Evolutionary conservation across 2,329 filamentous ascomycete species (phyloP).

Genomic region (Akanthomyces lecanii): DNA sequence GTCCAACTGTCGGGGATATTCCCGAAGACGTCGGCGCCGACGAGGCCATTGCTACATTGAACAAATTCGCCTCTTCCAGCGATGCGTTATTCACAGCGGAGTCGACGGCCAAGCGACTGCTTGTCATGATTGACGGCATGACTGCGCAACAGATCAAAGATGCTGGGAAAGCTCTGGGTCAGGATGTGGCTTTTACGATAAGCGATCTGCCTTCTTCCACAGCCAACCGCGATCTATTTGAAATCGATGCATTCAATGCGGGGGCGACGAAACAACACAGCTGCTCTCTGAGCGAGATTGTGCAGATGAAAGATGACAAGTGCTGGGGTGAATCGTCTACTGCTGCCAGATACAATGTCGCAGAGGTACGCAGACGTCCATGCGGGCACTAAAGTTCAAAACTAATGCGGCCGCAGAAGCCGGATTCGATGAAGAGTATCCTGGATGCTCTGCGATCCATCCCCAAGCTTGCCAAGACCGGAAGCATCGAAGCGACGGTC

Average conservation of each 20-base stretch:
- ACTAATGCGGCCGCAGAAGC: slow-evolving; percentile 33
- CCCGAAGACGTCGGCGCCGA: slow-evolving; percentile 37
- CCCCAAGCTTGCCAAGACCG: slow-evolving; percentile 40
- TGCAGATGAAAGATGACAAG: slow-evolving; percentile 38
- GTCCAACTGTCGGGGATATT: slow-evolving; percentile 45
- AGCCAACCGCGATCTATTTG: slow-evolving; percentile 40
- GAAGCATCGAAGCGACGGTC: slow-evolving; percentile 53
- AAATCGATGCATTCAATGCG: slow-evolving; percentile 38
- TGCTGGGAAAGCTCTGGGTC: slow-evolving; percentile 35
- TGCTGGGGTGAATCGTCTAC: slow-evolving; percentile 45
- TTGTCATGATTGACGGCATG: slow-evolving; percentile 57
- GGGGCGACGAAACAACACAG: slow-evolving; percentile 33
- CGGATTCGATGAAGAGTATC: slow-evolving; percentile 26
- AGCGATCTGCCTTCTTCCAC: slow-evolving; percentile 40
- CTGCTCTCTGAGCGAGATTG: slow-evolving; percentile 37
- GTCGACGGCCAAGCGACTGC: slow-evolving; percentile 45
- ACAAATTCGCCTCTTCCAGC: slow-evolving; percentile 53
- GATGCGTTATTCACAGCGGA: slow-evolving; percentile 45
- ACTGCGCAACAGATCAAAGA: slow-evolving; percentile 42
- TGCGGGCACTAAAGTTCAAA: neutral
- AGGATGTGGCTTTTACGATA: slow-evolving; percentile 45
- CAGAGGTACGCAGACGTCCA: slow-evolving; percentile 33
- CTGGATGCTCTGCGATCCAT: slow-evolving; percentile 44
- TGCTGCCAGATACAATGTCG: slow-evolving; percentile 40
- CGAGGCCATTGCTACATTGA: slow-evolving; percentile 54